phyloP scores from a whole-genome alignment of 2,329 filamentous ascomycete genomes.

The Penicillium italicum region DNA sequence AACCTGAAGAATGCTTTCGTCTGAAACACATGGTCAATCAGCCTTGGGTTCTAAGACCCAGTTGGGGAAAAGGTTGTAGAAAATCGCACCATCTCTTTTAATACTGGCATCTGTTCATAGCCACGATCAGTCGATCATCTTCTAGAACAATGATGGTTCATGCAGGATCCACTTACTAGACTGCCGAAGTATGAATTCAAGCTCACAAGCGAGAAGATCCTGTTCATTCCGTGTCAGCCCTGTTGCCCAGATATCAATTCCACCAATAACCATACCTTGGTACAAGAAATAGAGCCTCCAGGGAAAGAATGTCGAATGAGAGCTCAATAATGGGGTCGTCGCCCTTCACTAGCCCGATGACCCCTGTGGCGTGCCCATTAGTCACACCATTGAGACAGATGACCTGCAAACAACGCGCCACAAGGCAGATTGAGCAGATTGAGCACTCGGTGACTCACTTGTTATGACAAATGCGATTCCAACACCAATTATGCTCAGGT shows the following conservation, averaged over 20 bases:
- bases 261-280: constrained; percentile 51
- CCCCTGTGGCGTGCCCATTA: constrained; percentile 46
- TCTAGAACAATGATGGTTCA: neutral
- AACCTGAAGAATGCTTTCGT: constrained; percentile 88
- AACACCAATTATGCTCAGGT: constrained; percentile 69
- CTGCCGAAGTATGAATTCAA: constrained; percentile 79
- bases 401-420: constrained; percentile 2
- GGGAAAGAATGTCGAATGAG: constrained; percentile 82
- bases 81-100: constrained; percentile 75
- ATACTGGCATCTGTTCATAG: constrained; percentile 65
- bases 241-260: neutral
- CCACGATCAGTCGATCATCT: constrained; percentile 17
- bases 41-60: constrained; percentile 18
- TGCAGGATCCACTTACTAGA: constrained; percentile 30
- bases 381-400: neutral
- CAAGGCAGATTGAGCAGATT: constrained; percentile 27
- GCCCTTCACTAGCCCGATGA: constrained; percentile 61
- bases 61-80: neutral
- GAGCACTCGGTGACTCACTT: constrained; percentile 52
- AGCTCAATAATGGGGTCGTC: constrained; percentile 65
- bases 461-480: constrained; percentile 67
- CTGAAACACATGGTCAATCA: constrained; percentile 37
- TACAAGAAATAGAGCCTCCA: constrained; percentile 86
- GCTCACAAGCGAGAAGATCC: constrained; percentile 81
- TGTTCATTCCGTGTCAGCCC: constrained; percentile 32